Conservation (phyloP, 2,329 filamentous ascomycete species). For the Sporothrix brunneoviolacea region DNA sequence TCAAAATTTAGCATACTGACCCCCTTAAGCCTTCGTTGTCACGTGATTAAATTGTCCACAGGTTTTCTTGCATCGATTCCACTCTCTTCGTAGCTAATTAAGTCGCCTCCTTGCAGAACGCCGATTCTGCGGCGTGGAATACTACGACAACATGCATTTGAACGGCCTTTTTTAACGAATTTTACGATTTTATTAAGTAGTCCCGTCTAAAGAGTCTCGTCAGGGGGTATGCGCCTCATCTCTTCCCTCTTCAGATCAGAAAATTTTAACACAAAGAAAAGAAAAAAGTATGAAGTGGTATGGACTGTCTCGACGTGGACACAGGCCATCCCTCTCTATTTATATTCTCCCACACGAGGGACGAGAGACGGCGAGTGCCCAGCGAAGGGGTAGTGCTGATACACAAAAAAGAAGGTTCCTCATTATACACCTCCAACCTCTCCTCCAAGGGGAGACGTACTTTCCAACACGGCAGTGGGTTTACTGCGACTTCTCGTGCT, state of each 20-base stretch:
- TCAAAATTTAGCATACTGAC: not conserved
- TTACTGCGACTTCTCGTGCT: conserved; percentile 83
- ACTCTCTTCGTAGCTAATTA: no score
- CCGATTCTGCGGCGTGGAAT: no score
- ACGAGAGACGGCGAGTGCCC: conserved; percentile 27
- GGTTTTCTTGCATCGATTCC: no score
- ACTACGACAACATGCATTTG: no score
- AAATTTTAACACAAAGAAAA: conserved; percentile 30
- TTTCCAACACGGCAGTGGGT: no score
- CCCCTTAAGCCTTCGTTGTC: no score
- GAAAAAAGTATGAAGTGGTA: conserved; percentile 8
- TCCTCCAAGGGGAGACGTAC: no score
- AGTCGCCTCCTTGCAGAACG: no score
- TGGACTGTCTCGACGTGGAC: conserved; percentile 14
- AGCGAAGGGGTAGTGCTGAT: conserved; percentile 10
- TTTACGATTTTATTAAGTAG: conserved; percentile 40
- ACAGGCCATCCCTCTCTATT: conserved; percentile 18
- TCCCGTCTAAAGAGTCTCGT: conserved; percentile 26
- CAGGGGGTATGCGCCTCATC: conserved; percentile 21
- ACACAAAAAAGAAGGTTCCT: conserved; percentile 19
- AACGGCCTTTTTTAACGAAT: conserved; percentile 17
- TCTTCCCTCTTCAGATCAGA: conserved; percentile 22
- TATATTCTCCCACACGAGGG: conserved; percentile 4
- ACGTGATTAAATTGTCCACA: no score
- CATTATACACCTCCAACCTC: conserved; percentile 11